These are phyloP conservation scores for Suhomyces sp. DNA, from an alignment of 805 yeast species.

Conservation along the genomic window DNA sequence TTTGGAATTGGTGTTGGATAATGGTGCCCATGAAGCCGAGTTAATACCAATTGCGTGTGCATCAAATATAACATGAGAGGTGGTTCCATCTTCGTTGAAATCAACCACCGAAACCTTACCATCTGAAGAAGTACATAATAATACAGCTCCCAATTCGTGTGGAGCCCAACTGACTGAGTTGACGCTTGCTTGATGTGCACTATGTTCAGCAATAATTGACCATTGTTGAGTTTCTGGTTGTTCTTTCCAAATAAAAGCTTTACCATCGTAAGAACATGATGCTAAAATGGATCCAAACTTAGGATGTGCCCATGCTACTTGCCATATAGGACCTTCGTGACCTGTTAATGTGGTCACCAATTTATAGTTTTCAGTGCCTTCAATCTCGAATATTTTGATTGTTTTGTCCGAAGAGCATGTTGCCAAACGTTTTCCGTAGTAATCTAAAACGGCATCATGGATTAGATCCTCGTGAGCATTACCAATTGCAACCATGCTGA, in stretches of 20 bases:
- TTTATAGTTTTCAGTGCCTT: conserved; percentile 73
- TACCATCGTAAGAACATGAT: conserved; percentile 93
- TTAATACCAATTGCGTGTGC: conserved; percentile 96
- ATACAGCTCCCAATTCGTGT: conserved; percentile 90
- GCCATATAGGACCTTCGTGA: conserved; percentile 99
- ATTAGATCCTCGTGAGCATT: conserved; percentile 91
- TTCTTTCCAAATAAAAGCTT: conserved; percentile 92
- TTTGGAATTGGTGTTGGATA: conserved; percentile 29
- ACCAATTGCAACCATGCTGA: conserved; percentile 70
- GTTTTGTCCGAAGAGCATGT: conserved; percentile 95
- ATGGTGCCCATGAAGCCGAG: conserved; percentile 93
- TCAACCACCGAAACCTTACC: conserved; percentile 90
- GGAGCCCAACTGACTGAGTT: conserved; percentile 97
- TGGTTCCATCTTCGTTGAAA: conserved; percentile 84
- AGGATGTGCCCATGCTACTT: conserved; percentile 98
- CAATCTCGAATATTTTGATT: conserved; percentile 90
- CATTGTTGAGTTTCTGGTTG: conserved; percentile 73
- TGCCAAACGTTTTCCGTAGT: conserved; percentile 93
- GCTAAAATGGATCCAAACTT: conserved; percentile 95
- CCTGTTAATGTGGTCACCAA: conserved; percentile 82
- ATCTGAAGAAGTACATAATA: conserved; percentile 88
- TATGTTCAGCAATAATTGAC: conserved; percentile 83
- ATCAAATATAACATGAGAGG: conserved; percentile 56
- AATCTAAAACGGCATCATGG: conserved; percentile 96
- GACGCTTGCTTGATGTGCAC: conserved; percentile 89